Conservation (phyloP, 108 stramenopile genomes). For the Aurantiochytrium sp. region DNA sequence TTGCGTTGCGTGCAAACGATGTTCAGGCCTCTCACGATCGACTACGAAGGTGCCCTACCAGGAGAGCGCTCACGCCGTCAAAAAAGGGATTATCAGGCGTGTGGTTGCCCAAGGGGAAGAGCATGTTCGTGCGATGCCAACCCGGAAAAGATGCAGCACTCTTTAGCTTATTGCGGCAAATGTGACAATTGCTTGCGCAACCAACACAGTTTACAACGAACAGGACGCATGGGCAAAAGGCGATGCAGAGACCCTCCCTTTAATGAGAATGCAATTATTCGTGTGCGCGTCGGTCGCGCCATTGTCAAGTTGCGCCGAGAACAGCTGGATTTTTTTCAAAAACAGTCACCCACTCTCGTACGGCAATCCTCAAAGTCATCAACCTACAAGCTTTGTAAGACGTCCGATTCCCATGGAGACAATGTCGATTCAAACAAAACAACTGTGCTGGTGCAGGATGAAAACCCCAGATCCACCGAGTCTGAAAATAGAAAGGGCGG, state of each 20-base stretch:
- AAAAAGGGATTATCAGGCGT: background rate
- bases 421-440: background rate
- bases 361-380: background rate
- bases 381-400: background rate
- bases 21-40: background rate
- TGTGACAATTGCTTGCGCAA: background rate
- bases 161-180: background rate
- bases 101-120: background rate
- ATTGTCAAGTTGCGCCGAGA: background rate
- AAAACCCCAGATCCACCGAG: no score
- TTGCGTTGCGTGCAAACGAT: background rate
- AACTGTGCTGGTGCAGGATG: no score
- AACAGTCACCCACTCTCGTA: background rate
- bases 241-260: background rate
- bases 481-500: no score
- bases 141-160: background rate
- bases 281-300: background rate
- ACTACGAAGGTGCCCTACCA: background rate
- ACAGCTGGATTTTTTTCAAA: background rate
- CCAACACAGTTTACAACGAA: background rate
- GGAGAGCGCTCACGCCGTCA: background rate
- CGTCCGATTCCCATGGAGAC: background rate
- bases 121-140: background rate
- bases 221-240: background rate
- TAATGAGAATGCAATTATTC: background rate